Percentiles rank a stretch among this genome's conserved stretches.
phyloP scores from a whole-genome alignment of 2,329 filamentous ascomycete species.

The Proliferodiscus dingleyae region DNA sequence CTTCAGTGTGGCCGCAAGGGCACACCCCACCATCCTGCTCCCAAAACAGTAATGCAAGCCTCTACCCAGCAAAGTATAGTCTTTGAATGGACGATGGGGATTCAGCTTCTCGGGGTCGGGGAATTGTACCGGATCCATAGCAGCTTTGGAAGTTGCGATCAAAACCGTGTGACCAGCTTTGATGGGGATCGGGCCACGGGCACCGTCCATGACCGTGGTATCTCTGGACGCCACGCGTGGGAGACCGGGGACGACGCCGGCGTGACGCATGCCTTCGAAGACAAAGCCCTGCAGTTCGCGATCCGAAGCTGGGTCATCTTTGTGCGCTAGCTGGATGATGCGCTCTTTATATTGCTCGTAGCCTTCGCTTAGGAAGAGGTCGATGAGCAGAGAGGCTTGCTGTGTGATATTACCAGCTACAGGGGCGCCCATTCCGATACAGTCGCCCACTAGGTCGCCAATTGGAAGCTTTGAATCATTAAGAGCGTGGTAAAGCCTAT shows the following conservation, averaged over 20 bases:
- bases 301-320: slow-evolving; percentile 37
- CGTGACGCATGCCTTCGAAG: slow-evolving; percentile 50
- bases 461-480: slow-evolving; percentile 41
- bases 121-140: slow-evolving; percentile 37
- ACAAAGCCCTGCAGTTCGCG: slow-evolving; percentile 48
- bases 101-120: slow-evolving; percentile 38
- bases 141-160: slow-evolving; percentile 39
- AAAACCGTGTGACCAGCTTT: slow-evolving; percentile 40
- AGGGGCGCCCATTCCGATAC: slow-evolving; percentile 45
- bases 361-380: slow-evolving; percentile 44
- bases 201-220: slow-evolving; percentile 40
- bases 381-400: slow-evolving; percentile 48
- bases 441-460: slow-evolving; percentile 45
- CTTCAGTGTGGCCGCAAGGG: slow-evolving; percentile 38
- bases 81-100: slow-evolving; percentile 37
- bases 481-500: slow-evolving; percentile 47
- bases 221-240: slow-evolving; percentile 44
- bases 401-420: slow-evolving; percentile 48
- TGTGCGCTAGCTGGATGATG: slow-evolving; percentile 45
- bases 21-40: slow-evolving; percentile 34
- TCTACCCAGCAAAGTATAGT: slow-evolving; percentile 37
- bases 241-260: slow-evolving; percentile 46
- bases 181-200: slow-evolving; percentile 41
- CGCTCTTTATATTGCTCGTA: slow-evolving; percentile 47
- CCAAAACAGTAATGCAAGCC: slow-evolving; percentile 40